A percentile compares a stretch with the other conserved stretches of the same genome.
Conservation (phyloP, 257 asterid species). For the Ballota nigra region DNA sequence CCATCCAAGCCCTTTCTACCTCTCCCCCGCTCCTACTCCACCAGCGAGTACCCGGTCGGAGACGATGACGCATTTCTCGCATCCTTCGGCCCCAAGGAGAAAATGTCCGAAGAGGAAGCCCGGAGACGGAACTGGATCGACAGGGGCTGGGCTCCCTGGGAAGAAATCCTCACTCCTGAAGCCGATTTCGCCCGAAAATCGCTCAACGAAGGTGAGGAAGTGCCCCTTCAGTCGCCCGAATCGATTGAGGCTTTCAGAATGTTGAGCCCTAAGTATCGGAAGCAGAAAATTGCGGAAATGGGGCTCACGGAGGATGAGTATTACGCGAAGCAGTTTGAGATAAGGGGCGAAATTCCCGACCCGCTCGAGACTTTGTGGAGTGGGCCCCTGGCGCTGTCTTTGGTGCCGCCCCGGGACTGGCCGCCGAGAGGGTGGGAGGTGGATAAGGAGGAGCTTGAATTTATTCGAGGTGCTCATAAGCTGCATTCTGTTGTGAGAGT, state of each 20-base stretch:
- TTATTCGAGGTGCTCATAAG: constrained; percentile 81
- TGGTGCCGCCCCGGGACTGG: constrained; percentile 93
- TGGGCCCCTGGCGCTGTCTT: constrained; percentile 73
- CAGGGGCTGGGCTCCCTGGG: constrained; percentile 99
- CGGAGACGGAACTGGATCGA: constrained; percentile 85
- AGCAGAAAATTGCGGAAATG: constrained; percentile 63
- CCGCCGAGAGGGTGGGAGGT: constrained; percentile 96
- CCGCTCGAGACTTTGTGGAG: constrained; percentile 69
- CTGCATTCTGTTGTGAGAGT: constrained; percentile 44
- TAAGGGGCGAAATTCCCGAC: constrained; percentile 81
- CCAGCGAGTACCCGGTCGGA: constrained; percentile 86
- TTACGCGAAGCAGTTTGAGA: constrained; percentile 85
- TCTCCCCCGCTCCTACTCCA: constrained; percentile 40
- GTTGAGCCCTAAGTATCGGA: constrained; percentile 70
- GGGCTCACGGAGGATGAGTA: constrained; percentile 86
- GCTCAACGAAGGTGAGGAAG: constrained; percentile 95
- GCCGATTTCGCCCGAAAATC: constrained; percentile 79
- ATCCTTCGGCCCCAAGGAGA: constrained; percentile 69
- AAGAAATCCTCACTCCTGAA: constrained; percentile 90
- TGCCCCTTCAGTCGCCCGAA: constrained; percentile 81
- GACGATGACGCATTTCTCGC: constrained; percentile 74
- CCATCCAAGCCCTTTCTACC: constrained; percentile 12
- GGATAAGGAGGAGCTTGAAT: constrained; percentile 78
- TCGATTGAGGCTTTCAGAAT: constrained; percentile 78
- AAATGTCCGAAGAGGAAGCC: constrained; percentile 86